phyloP scores from a whole-genome alignment of 768 basidiomycete species.

The Gymnopilus dilepis region DNA sequence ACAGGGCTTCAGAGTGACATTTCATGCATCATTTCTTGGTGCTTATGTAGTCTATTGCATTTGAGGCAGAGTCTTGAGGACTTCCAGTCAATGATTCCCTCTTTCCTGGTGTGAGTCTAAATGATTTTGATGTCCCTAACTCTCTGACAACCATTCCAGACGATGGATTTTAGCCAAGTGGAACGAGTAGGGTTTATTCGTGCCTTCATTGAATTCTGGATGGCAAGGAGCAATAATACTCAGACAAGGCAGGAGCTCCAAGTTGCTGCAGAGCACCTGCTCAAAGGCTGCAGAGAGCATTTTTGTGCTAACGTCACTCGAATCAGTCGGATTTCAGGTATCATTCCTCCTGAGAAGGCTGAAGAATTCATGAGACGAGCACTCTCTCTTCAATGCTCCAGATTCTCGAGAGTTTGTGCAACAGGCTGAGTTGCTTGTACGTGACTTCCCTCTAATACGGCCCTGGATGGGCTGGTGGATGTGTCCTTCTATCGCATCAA shows the following conservation, averaged over 20 bases:
- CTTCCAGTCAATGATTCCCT: constrained; percentile 19
- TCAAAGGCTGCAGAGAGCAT: constrained; percentile 36
- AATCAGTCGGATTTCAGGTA: constrained; percentile 29
- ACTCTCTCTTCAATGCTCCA: constrained; percentile 6
- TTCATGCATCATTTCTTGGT: constrained; percentile 36
- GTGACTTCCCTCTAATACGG: constrained; percentile 29
- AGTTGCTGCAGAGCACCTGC: constrained; percentile 21
- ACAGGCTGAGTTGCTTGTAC: constrained; percentile 18
- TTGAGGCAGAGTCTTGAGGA: constrained; percentile 18
- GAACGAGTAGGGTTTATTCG: constrained; percentile 31
- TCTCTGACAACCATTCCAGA: constrained; percentile 23
- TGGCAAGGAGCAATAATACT: not conserved
- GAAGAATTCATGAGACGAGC: constrained; percentile 23
- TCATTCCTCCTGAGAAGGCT: constrained; percentile 20
- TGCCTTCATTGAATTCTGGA: constrained; percentile 26
- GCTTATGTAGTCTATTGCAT: constrained; percentile 32
- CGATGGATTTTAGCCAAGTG: constrained; percentile 35
- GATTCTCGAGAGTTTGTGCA: constrained; percentile 16
- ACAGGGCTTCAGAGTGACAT: constrained; percentile 33
- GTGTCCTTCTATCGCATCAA: constrained; percentile 11
- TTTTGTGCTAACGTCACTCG: constrained; percentile 32
- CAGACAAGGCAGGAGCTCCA: constrained; percentile 24
- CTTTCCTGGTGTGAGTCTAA: constrained; percentile 28
- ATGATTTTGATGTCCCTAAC: constrained; percentile 16
- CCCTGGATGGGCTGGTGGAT: constrained; percentile 40